Evolutionary conservation across 2,329 filamentous ascomycete genomes (phyloP), one percentile per base, ranked within the genome.

Genomic region (Beauveria australis): DNA sequence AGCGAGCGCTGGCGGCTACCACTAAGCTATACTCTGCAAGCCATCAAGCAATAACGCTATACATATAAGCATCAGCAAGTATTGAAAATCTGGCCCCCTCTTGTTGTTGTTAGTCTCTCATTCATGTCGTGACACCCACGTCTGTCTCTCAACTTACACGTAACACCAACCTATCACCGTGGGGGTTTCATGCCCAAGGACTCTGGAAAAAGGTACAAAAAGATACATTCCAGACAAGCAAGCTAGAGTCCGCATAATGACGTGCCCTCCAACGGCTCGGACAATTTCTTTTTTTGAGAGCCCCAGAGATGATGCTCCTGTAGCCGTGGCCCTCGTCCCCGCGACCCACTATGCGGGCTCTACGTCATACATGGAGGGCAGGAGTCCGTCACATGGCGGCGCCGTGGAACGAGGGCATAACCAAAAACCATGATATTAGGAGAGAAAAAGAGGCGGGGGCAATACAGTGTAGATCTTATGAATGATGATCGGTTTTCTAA

Each of bases 21-120:
- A 6, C 49, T 56, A 26, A 59, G 62, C 1, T 64, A 63, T 37
- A 64, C 63, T 12, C 59, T 64, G 2, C 63, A 63, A 43, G 63
- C 63, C 6, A 26, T 64, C 14, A 64, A 63, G 55, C 55, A 56
- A 10, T 57, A 51, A 43, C 10, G 24, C 16, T 43, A 7, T 44
- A 43, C 16, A 52, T 7, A 40, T 14, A 37, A 37, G 33, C 33
- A 14, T 37, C 33, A 37, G 33, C 12, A 37, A 37, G 5, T 16
- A 12, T 16, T 37, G 33, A 37, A 37, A 37, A 16, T 5, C 33
- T 14, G 12, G 33, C 14, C 14, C 5, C 33, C 16, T 37, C 5
- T 37, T 37, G 33, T 37, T 37, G 33, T 37, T 16, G 33, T 5
- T 16, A 14, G 33, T 37, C 33, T 37, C 33, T 37, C 33, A 14